phyloP scores from a whole-genome alignment of 345 rosid species.

The Schrenkiella parvula region DNA sequence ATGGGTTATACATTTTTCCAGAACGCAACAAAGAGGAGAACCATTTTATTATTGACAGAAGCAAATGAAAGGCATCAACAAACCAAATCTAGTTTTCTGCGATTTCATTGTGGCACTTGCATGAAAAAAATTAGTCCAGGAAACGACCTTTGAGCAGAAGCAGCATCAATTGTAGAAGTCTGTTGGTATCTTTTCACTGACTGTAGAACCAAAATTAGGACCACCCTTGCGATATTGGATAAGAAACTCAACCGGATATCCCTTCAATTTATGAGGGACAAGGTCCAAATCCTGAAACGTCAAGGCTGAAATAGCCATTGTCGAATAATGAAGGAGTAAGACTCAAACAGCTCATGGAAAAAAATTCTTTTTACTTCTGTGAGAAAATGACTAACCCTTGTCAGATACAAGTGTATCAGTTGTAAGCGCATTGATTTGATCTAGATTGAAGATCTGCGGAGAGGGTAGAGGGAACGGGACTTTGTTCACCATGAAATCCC shows the following conservation, averaged over 20 bases:
- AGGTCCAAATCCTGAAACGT: slow-evolving; percentile 77
- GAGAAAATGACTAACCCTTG: slow-evolving; percentile 54
- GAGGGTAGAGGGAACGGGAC: slow-evolving; percentile 86
- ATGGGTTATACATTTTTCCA: neutral
- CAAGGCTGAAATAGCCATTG: slow-evolving; percentile 62
- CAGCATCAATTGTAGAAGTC: slow-evolving; percentile 56
- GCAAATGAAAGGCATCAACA: slow-evolving; percentile 33
- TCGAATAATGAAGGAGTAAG: slow-evolving; percentile 21
- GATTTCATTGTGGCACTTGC: slow-evolving; percentile 21
- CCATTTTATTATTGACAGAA: slow-evolving; percentile 34
- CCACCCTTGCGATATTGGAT: slow-evolving; percentile 88
- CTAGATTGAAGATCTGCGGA: slow-evolving; percentile 87
- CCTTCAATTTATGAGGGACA: slow-evolving; percentile 82
- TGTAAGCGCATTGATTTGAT: slow-evolving; percentile 68
- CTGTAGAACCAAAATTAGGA: slow-evolving; percentile 88
- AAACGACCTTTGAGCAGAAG: slow-evolving; percentile 28
- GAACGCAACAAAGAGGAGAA: slow-evolving; percentile 20
- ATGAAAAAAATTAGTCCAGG: slow-evolving; percentile 24
- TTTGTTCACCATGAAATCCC: slow-evolving; percentile 72
- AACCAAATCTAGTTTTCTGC: slow-evolving; percentile 31
- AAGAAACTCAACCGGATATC: slow-evolving; percentile 91
- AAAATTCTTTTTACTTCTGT: neutral
- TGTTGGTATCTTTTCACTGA: slow-evolving; percentile 80
- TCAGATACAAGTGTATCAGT: slow-evolving; percentile 74
- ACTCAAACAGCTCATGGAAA: slow-evolving; percentile 6